Evolutionary conservation across 192 early-diverging fungal species (phyloP).

Genomic region (Mortierella hygrophila): DNA sequence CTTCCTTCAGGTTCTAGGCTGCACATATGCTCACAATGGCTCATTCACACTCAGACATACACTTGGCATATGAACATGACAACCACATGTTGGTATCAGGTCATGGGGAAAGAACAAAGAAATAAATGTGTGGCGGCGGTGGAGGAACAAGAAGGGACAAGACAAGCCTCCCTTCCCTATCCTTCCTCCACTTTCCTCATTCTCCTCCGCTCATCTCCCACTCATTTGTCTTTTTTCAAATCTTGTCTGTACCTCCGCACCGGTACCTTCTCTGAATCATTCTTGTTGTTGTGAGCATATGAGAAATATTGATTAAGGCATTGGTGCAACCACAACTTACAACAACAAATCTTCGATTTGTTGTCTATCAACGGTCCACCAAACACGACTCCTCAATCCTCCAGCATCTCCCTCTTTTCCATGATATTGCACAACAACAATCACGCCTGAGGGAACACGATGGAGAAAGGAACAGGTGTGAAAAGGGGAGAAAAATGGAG

Average conservation of each 20-base stretch:
- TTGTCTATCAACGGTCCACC: too few species aligned
- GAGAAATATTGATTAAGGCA: not conserved
- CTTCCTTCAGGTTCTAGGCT: not conserved
- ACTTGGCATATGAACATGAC: not conserved
- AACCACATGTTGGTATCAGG: not conserved
- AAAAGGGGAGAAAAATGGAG: too few species aligned
- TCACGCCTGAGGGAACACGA: too few species aligned
- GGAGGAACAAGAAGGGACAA: not conserved
- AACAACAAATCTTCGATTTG: too few species aligned
- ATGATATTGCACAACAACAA: too few species aligned
- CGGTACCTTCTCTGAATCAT: not conserved
- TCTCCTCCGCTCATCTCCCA: not conserved
- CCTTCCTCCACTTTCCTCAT: not conserved
- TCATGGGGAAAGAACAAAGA: not conserved
- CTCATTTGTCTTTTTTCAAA: not conserved
- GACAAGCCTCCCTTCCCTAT: not conserved
- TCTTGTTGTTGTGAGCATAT: not conserved
- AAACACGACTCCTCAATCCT: too few species aligned
- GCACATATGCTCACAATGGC: not conserved
- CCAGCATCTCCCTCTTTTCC: too few species aligned
- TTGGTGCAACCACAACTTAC: too few species aligned
- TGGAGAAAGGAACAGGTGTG: too few species aligned
- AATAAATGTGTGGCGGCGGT: not conserved
- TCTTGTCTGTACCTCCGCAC: not conserved
- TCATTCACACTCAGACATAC: not conserved